A percentile compares a stretch with the other conserved stretches of the same genome.
phyloP scores from a whole-genome alignment of 805 yeast species.

The Metschnikowia matae region DNA sequence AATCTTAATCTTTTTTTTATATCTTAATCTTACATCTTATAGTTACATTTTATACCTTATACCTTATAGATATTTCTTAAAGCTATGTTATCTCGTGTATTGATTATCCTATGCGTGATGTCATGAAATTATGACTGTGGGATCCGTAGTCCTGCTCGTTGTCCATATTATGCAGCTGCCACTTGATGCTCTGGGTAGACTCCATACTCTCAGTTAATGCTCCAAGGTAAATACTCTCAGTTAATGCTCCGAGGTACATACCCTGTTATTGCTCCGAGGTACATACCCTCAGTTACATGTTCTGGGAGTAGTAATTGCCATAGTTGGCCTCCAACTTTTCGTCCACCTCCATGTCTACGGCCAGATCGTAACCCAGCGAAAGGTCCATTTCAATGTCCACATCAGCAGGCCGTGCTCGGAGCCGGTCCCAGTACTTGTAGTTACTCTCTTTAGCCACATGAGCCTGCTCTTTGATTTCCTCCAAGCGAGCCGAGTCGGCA shows the following conservation, averaged over 20 bases:
- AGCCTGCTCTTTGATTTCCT: slow-evolving; percentile 15
- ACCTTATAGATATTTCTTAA: too few relatives aligned
- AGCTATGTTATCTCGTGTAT: too few relatives aligned
- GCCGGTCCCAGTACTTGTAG: slow-evolving; percentile 37
- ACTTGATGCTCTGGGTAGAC: too few relatives aligned
- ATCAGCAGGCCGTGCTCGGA: slow-evolving; percentile 22
- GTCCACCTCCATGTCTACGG: slow-evolving; percentile 9
- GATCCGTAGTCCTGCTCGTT: background rate
- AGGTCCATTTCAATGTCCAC: slow-evolving; percentile 26
- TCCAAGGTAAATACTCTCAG: too few relatives aligned
- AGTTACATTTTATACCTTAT: too few relatives aligned
- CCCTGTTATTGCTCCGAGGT: too few relatives aligned
- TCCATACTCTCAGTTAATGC: background rate
- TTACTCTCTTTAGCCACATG: slow-evolving; percentile 20
- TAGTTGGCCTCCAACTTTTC: slow-evolving; percentile 10
- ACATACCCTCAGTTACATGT: background rate
- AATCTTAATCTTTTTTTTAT: too few relatives aligned
- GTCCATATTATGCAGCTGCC: background rate
- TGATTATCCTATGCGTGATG: too few relatives aligned
- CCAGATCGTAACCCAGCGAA: background rate
- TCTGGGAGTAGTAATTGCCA: slow-evolving; percentile 12
- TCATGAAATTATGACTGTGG: too few relatives aligned
- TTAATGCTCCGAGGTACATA: background rate
- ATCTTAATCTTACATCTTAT: too few relatives aligned
- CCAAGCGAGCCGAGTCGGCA: slow-evolving; percentile 9